Conservation (phyloP, 2,329 filamentous ascomycete genomes). For the Fusarium scirpi region DNA sequence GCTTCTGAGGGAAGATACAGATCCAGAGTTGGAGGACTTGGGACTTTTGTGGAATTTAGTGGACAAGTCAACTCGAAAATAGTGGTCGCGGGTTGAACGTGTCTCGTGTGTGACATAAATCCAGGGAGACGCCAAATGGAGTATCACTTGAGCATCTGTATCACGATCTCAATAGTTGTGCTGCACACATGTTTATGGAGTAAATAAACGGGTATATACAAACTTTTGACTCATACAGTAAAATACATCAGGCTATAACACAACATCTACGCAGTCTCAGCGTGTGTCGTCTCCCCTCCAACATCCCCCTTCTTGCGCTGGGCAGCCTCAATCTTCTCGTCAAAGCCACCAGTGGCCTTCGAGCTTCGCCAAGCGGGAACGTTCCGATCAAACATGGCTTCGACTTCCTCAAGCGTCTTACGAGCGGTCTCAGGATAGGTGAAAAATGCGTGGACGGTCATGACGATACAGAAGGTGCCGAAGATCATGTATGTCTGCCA, state of each 20-base stretch:
- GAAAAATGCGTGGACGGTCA: slow-evolving; percentile 61
- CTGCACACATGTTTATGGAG: neutral
- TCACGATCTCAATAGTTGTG: neutral
- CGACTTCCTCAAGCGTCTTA: slow-evolving; percentile 45
- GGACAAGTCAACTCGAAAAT: no score
- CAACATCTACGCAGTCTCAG: slow-evolving; percentile 35
- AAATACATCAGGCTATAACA: neutral
- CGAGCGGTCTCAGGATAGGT: slow-evolving; percentile 66
- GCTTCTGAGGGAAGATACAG: no score
- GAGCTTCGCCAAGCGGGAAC: slow-evolving; percentile 42
- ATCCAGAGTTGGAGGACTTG: no score
- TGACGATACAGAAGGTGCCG: slow-evolving; percentile 57
- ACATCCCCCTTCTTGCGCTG: slow-evolving; percentile 33
- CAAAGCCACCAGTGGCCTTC: slow-evolving; percentile 24
- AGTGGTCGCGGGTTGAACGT: neutral
- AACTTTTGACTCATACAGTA: neutral
- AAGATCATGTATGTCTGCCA: slow-evolving; percentile 65
- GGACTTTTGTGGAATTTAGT: no score
- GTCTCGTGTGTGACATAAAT: neutral
- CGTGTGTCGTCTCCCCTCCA: slow-evolving; percentile 32
- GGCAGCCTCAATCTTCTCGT: slow-evolving; percentile 36
- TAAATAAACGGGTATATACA: neutral
- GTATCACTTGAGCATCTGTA: neutral
- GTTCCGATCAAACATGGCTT: slow-evolving; percentile 38
- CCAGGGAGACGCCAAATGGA: neutral